A percentile compares a stretch with the other conserved stretches of the same genome.
These are phyloP conservation scores for Rubus idaeus DNA, from an alignment of 306 rosid species.

Conservation along the genomic window DNA sequence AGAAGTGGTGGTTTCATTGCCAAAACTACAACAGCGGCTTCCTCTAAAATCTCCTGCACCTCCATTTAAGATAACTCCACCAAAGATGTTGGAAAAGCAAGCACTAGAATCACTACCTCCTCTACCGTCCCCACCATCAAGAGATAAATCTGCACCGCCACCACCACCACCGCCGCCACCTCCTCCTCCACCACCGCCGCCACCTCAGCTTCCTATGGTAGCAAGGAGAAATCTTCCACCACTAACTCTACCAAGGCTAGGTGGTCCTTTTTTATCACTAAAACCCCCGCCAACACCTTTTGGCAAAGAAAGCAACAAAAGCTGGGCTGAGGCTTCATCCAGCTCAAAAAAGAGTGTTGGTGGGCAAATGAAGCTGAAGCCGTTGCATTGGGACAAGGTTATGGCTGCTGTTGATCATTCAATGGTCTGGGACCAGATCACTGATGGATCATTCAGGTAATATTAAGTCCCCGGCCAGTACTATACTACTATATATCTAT, in stretches of 20 bases:
- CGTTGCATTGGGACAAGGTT: constrained; percentile 93
- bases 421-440: constrained; percentile 81
- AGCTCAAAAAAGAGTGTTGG: constrained; percentile 32
- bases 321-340: constrained; percentile 21
- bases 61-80: constrained; percentile 28
- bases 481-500: too few species aligned
- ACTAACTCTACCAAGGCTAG: constrained; percentile 35
- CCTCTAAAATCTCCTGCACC: constrained; percentile 17
- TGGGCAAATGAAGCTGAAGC: constrained; percentile 59
- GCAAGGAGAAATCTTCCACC: constrained; percentile 21
- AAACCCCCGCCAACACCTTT: constrained; percentile 46
- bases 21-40: constrained; percentile 18
- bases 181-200: neutral
- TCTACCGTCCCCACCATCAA: constrained; percentile 2
- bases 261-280: constrained; percentile 33
- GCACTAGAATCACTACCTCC: constrained; percentile 25
- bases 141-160: constrained; percentile 8
- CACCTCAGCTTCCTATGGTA: neutral
- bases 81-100: constrained; percentile 32
- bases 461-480: too few species aligned
- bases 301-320: constrained; percentile 34
- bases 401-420: constrained; percentile 72
- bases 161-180: constrained; percentile 4
- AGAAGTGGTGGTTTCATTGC: neutral
- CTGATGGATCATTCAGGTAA: constrained; percentile 77